These are phyloP conservation scores for Pelargonium cotyledonis DNA, from an alignment of 441 rosid genomes.

Conservation along the genomic window DNA sequence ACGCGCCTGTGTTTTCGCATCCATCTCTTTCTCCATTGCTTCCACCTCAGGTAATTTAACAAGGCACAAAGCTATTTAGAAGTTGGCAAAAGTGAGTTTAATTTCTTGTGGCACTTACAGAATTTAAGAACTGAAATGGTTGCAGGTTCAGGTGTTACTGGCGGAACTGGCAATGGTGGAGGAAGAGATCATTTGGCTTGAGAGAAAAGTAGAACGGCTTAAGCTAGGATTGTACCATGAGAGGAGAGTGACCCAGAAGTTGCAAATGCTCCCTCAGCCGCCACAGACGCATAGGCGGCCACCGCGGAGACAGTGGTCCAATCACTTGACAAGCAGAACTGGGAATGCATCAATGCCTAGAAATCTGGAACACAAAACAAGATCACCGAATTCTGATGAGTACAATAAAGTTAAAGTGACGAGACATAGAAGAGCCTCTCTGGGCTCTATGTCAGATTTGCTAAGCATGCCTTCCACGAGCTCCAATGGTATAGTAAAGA, in stretches of 20 bases:
- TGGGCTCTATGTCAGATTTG: constrained; percentile 50
- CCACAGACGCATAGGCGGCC: constrained; percentile 22
- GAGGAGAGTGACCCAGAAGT: constrained; percentile 40
- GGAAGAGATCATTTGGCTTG: constrained; percentile 66
- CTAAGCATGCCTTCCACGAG: constrained; percentile 38
- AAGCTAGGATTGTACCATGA: constrained; percentile 56
- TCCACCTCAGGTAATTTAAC: constrained; percentile 59
- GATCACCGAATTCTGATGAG: constrained; percentile 44
- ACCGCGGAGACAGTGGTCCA: constrained; percentile 19
- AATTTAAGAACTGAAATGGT: not conserved
- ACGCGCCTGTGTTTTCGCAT: constrained; percentile 42
- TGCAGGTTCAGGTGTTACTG: constrained; percentile 58
- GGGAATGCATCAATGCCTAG: constrained; percentile 22
- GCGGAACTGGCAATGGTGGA: constrained; percentile 63
- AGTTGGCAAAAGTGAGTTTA: no score
- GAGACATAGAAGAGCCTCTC: constrained; percentile 50
- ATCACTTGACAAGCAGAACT: constrained; percentile 22
- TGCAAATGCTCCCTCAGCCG: constrained; percentile 35
- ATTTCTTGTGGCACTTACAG: no score
- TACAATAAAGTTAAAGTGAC: constrained; percentile 32
- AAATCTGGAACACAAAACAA: constrained; percentile 34
- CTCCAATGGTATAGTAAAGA: constrained; percentile 31
- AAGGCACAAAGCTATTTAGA: no score
- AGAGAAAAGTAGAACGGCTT: constrained; percentile 57
- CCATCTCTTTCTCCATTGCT: constrained; percentile 50